These are phyloP conservation scores for Leccinum incarnatum DNA, from an alignment of 768 basidiomycete species.

Conservation along the genomic window DNA sequence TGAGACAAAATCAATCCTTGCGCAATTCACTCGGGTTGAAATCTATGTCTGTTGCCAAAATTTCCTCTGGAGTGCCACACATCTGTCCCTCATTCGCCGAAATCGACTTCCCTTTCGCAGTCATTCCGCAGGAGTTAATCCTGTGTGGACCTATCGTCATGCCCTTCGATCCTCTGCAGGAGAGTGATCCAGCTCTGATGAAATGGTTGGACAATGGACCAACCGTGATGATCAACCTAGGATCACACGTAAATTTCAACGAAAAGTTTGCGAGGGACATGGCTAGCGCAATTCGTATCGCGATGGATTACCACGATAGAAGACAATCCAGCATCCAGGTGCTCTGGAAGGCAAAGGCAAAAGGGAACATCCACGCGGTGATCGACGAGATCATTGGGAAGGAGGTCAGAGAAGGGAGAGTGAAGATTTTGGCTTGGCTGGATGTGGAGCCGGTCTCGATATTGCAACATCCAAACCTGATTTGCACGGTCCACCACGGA, in stretches of 20 bases:
- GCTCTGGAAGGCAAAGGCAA: slow-evolving; percentile 32
- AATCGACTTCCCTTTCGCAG: not conserved
- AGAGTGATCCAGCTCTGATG: slow-evolving; percentile 5
- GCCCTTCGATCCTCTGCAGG: slow-evolving; percentile 9
- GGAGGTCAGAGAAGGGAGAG: slow-evolving; percentile 7
- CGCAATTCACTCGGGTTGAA: slow-evolving; percentile 7
- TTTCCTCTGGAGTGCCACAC: not conserved
- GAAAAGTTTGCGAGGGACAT: not conserved
- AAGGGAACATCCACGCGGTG: not conserved
- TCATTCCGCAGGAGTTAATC: slow-evolving; percentile 8
- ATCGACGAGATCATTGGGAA: slow-evolving; percentile 3
- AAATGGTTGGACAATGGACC: slow-evolving; percentile 13
- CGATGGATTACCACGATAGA: slow-evolving; percentile 4
- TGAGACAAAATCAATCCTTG: not conserved
- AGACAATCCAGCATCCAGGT: slow-evolving; percentile 5
- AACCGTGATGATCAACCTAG: slow-evolving; percentile 15
- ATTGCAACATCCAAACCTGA: slow-evolving; percentile 5
- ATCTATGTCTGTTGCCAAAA: not conserved
- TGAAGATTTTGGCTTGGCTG: slow-evolving; percentile 12
- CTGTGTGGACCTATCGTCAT: slow-evolving; percentile 11
- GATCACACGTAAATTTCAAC: not conserved
- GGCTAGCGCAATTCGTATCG: slow-evolving; percentile 4
- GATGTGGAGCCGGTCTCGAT: slow-evolving; percentile 13
- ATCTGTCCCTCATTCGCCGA: slow-evolving; percentile 6
- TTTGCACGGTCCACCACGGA: slow-evolving; percentile 5